Evolutionary conservation across 768 basidiomycete species (phyloP), one percentile per base, ranked within the genome.

Genomic region (Kwoniella newhampshirensis): DNA sequence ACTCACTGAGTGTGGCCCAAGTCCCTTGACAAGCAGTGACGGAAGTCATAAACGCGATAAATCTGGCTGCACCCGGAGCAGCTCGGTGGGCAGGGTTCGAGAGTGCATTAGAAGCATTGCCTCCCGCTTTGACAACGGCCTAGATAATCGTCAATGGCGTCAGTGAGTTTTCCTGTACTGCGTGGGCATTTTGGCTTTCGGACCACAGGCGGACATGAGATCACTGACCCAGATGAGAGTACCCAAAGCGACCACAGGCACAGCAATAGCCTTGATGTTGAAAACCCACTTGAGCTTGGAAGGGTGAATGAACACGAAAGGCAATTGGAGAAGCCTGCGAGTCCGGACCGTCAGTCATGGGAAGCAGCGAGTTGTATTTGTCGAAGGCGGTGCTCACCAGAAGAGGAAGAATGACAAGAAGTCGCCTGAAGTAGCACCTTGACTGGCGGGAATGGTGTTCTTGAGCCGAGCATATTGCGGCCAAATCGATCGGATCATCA

Each of bases 401-500:
- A 74, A 71, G 21, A 77, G 42, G 53, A 72, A 57, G 63, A 71
- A 75, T 11, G 71, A 69, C 35, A 74, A 57, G 56, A 77, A 51
- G 20, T 62, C 52, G 28, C 62, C 58, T 1, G 66, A 63, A 9
- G 69, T 68, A 46, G 75, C 63, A 12, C 73, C 73, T 25, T 66
- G 63, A 32, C 44, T 43, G 13, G 54, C 50, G 0, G 74, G 66
- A 5, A 73, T 52, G 0, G 53, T 20, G 63, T 77, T 75, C 13
- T 59, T 47, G 27, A 70, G 46, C 8, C 27, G 47, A 9, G 48
- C 51, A 45, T 67, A 67, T 1, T 60, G 61, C 0, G 75, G 75
- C 75, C 75, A 77, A 54, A 77, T 77, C 6, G 75, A 65, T 26
- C 65, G 59, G 20, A 75, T 66, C 71, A 75, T 74, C 57, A 72